Conservation (phyloP, 140 eudicot genomes). For the Flaveria floridana region DNA sequence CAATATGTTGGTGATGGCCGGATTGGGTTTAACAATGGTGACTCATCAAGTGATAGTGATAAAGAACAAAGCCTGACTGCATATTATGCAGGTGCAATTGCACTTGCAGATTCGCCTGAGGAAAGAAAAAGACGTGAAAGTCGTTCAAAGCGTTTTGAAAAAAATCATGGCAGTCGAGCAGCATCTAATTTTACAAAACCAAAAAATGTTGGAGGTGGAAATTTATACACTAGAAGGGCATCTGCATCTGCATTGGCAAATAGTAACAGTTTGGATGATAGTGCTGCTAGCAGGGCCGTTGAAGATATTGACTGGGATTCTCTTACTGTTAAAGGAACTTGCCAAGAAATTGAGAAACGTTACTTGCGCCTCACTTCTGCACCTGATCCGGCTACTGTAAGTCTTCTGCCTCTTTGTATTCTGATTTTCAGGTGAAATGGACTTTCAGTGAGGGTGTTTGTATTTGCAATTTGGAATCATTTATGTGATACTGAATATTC, state of each 20-base stretch:
- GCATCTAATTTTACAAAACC: conserved; percentile 37
- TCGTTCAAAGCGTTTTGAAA: conserved; percentile 92
- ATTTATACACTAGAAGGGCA: conserved; percentile 58
- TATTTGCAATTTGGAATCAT: not conserved
- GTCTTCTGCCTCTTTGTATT: not conserved
- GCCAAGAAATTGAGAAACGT: conserved; percentile 93
- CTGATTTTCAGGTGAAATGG: not conserved
- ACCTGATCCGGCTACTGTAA: conserved; percentile 97
- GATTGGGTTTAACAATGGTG: conserved; percentile 49
- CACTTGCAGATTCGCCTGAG: conserved; percentile 80
- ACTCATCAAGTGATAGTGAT: conserved; percentile 88
- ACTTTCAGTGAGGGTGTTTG: not conserved
- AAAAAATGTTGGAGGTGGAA: conserved; percentile 55
- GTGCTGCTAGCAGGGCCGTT: conserved; percentile 66
- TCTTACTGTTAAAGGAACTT: conserved; percentile 89
- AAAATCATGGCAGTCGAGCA: conserved; percentile 52
- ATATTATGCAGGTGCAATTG: conserved; percentile 59
- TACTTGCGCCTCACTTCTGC: conserved; percentile 97
- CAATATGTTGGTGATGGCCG: conserved; percentile 58
- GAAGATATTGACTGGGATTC: conserved; percentile 99
- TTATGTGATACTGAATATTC: not conserved
- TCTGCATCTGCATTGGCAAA: conserved; percentile 54
- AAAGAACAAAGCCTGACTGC: conserved; percentile 69
- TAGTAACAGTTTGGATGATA: conserved; percentile 61
- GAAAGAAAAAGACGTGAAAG: conserved; percentile 84